These are phyloP conservation scores for Lachancea nothofagi DNA, from an alignment of 805 yeast genomes.

Conservation along the genomic window DNA sequence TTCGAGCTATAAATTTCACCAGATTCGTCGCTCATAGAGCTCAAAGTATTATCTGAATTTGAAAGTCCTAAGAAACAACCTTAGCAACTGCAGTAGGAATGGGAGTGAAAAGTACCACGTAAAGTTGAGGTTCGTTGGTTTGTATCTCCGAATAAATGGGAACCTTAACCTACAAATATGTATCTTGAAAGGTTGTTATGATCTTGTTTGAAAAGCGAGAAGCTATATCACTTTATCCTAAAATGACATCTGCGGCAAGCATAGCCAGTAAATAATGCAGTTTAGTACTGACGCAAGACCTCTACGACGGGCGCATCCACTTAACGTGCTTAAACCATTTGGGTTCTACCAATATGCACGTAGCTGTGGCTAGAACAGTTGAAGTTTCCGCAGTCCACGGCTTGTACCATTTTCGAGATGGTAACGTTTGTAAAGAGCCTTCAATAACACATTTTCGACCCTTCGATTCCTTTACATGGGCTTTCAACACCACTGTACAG, in stretches of 20 bases:
- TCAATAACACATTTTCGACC: constrained; percentile 80
- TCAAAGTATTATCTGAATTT: no score
- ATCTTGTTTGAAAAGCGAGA: background rate
- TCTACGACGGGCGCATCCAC: constrained; percentile 43
- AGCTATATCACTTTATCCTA: constrained; percentile 1
- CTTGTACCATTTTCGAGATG: constrained; percentile 12
- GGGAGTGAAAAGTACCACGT: no score
- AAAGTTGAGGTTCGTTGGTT: background rate
- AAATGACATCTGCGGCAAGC: background rate
- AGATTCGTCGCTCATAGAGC: constrained; percentile 23
- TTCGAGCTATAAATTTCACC: constrained; percentile 47
- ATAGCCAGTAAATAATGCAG: background rate
- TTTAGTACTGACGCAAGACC: background rate
- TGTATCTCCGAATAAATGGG: background rate
- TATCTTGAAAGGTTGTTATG: background rate
- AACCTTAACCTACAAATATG: background rate
- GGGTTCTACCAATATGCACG: constrained; percentile 77
- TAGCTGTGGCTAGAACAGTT: constrained; percentile 50
- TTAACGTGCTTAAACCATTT: constrained; percentile 73
- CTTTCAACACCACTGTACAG: constrained; percentile 59
- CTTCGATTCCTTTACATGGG: constrained; percentile 55
- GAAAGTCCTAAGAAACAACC: no score
- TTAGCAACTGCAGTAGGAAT: no score
- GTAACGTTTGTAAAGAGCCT: constrained; percentile 52
- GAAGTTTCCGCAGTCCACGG: constrained; percentile 26